phyloP scores from a whole-genome alignment of 441 rosid genomes.

The Sinapis alba region DNA sequence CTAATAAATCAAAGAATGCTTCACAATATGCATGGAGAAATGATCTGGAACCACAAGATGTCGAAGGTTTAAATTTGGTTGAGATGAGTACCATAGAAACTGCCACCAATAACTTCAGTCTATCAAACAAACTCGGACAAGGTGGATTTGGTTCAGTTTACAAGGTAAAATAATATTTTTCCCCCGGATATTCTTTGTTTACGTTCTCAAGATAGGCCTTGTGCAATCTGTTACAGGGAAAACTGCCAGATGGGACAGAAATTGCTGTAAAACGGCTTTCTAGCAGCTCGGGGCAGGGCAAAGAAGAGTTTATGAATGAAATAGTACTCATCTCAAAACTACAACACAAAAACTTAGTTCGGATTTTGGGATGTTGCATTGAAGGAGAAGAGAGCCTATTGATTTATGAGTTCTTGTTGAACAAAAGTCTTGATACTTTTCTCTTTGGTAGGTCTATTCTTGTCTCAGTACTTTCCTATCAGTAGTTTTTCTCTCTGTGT shows the following conservation, averaged over 20 bases:
- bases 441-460: slow-evolving; percentile 10
- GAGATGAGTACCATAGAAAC: slow-evolving; percentile 18
- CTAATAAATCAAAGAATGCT: background rate
- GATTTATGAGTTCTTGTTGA: slow-evolving; percentile 51
- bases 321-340: slow-evolving; percentile 49
- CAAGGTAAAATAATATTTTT: background rate
- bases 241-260: slow-evolving; percentile 25
- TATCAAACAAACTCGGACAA: slow-evolving; percentile 25
- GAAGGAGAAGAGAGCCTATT: slow-evolving; percentile 51
- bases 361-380: slow-evolving; percentile 50
- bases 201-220: background rate
- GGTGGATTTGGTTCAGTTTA: slow-evolving; percentile 36
- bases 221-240: slow-evolving; percentile 21
- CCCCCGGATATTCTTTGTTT: background rate
- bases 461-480: background rate
- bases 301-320: slow-evolving; percentile 48
- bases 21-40: slow-evolving; percentile 8
- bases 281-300: slow-evolving; percentile 36
- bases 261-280: slow-evolving; percentile 42
- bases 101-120: slow-evolving; percentile 23
- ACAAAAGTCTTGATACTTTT: slow-evolving; percentile 52
- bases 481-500: background rate
- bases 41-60: slow-evolving; percentile 2
- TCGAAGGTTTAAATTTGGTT: slow-evolving; percentile 19
- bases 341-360: slow-evolving; percentile 55